Base-by-base conservation (phyloP, 129 eudicot genomes). In the Heracleum sosnowskyi region DNA sequence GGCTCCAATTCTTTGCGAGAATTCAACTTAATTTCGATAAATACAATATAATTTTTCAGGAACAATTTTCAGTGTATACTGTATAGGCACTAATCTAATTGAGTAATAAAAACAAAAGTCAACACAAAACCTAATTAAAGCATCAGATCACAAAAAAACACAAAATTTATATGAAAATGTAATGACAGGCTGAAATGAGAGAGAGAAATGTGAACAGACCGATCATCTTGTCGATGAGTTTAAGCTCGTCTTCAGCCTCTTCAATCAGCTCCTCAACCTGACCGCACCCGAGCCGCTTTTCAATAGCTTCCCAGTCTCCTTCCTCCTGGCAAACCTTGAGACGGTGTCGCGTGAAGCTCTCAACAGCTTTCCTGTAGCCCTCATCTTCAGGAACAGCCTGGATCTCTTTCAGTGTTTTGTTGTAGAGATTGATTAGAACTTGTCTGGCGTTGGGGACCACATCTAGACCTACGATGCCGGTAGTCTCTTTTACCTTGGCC, bases 181-280 rank as follows among this genome's bases (percentile, higher is more conserved):
- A 63, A 26, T 11, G 3, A 31, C 3, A 33, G 45, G 11, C 1
- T 29, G 31, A 17, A 68, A 68, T 33, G 51, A 26, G 44, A 71
- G 60, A 34, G 80, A 51, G 80, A 51, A 24, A 69, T 35, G 37
- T 77, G 75, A 12, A 79, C 84, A 42, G 24, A 95, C 97, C 98
- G 78, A 75, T 83, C 96, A 95, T 85, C 72, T 88, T 90, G 26
- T 81, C 88, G 39, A 91, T 88, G 79, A 94, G 96, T 74, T 85
- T 94, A 70, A 94, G 97, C 85, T 94, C 98, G 42, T 95, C 98
- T 79, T 85, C 76, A 49, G 98, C 98, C 55, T 95, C 98, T 83
- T 95, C 98, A 39, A 95, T 90, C 42, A 95, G 85, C 81, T 95
- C 97, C 62, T 95, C 97, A 33, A 91, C 97, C 79, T 91, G 98